A percentile compares a stretch with the other conserved stretches of the same genome.
Evolutionary conservation across 495 filamentous ascomycete species (phyloP).

Genomic region (Aspergillus asperescens): DNA sequence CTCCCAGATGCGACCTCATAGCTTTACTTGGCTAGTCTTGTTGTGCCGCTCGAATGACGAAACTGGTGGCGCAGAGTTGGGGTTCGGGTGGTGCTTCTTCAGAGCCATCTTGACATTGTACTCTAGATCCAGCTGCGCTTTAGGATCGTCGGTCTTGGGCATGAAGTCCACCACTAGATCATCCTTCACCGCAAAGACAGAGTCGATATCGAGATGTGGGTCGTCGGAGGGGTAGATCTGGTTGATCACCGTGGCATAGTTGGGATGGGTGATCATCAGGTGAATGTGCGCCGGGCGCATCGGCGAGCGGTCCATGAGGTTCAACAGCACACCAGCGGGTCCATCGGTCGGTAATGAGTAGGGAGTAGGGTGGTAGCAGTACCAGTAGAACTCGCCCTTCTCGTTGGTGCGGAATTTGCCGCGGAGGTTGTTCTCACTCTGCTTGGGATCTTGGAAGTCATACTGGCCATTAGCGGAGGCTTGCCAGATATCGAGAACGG

Average conservation of each 20-base stretch:
- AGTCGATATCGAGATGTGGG: conserved; percentile 56
- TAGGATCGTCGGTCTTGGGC: conserved; percentile 45
- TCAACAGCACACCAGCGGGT: conserved; percentile 63
- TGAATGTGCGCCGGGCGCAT: conserved; percentile 49
- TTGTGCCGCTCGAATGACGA: conserved; percentile 42
- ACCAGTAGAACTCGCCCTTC: conserved; percentile 70
- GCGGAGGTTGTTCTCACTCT: conserved; percentile 74
- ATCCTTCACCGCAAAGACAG: conserved; percentile 63
- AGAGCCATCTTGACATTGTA: conserved; percentile 44
- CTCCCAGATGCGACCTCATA: conserved; percentile 2
- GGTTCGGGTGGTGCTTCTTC: conserved; percentile 47
- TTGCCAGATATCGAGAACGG: conserved; percentile 83
- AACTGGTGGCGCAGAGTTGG: conserved; percentile 41
- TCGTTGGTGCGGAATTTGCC: conserved; percentile 77
- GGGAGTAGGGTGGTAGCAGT: conserved; percentile 77
- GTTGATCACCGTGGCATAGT: conserved; percentile 52
- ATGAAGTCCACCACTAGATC: conserved; percentile 60
- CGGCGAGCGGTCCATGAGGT: conserved; percentile 63
- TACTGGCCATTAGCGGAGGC: conserved; percentile 79
- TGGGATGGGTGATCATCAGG: conserved; percentile 46
- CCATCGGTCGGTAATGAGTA: conserved; percentile 76
- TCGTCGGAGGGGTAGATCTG: conserved; percentile 61
- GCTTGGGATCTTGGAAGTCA: conserved; percentile 81
- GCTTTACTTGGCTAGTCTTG: conserved; percentile 20
- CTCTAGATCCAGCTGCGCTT: conserved; percentile 41